These are phyloP conservation scores for Backusella circina DNA, from an alignment of 192 early-diverging fungal genomes.

Conservation along the genomic window DNA sequence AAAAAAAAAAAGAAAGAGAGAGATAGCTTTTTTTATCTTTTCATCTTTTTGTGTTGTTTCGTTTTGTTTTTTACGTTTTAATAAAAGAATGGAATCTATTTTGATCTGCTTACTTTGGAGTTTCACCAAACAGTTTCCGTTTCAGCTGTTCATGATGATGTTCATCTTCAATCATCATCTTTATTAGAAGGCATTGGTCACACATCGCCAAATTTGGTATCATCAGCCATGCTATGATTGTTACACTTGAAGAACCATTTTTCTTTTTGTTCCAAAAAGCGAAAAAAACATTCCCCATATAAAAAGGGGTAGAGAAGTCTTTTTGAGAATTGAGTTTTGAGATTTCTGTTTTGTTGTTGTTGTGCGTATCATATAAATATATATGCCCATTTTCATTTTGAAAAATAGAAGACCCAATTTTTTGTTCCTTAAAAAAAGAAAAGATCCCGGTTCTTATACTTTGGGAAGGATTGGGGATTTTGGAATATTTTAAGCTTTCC, in stretches of 20 bases:
- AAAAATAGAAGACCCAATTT: not conserved
- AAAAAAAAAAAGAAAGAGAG: not conserved
- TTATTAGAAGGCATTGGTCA: not conserved
- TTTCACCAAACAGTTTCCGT: not conserved
- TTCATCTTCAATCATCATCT: not conserved
- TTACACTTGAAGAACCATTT: not conserved
- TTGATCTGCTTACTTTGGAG: not conserved
- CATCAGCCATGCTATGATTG: not conserved
- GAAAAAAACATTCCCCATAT: not conserved
- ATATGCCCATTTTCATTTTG: not conserved
- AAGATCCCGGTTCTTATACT: not conserved
- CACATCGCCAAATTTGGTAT: not conserved
- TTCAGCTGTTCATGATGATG: not conserved
- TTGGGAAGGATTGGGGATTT: not conserved
- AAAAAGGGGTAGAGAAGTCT: not conserved
- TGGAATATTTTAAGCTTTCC: not conserved
- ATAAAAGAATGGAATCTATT: not conserved
- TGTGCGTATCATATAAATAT: no score
- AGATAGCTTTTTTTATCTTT: not conserved
- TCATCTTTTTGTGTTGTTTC: no score
- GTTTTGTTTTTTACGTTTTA: no score
- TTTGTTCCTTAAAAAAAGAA: no score
- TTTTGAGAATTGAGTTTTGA: not conserved
- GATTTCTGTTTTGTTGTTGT: not conserved
- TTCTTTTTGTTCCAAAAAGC: not conserved